Evolutionary conservation across 2,329 filamentous ascomycete species (phyloP).

Genomic region (Claviceps maximensis): DNA sequence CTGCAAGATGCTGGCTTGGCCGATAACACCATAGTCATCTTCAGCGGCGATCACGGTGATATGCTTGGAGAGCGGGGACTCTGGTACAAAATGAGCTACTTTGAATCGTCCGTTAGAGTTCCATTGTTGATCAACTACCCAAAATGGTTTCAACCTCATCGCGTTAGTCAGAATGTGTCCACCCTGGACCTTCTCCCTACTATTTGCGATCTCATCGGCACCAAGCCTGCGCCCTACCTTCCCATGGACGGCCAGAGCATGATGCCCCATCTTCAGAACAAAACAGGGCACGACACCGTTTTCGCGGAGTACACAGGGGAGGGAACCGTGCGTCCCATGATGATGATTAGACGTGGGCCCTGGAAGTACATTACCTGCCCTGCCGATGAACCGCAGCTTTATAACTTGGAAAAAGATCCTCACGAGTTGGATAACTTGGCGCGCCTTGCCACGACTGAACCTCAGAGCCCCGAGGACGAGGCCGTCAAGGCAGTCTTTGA

Average conservation of each 20-base stretch:
- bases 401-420: constrained; percentile 64
- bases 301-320: constrained; percentile 92
- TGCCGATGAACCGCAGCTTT: constrained; percentile 72
- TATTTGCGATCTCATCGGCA: constrained; percentile 69
- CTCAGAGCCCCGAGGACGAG: constrained; percentile 29
- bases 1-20: constrained; percentile 68
- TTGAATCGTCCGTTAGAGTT: constrained; percentile 79
- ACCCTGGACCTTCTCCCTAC: constrained; percentile 86
- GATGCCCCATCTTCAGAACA: constrained; percentile 58
- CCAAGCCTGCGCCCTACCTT: constrained; percentile 53
- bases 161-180: constrained; percentile 72
- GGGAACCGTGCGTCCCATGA: constrained; percentile 74
- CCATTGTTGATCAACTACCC: constrained; percentile 79
- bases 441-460: constrained; percentile 26
- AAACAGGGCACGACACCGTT: constrained; percentile 67
- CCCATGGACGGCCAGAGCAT: constrained; percentile 78
- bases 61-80: constrained; percentile 88
- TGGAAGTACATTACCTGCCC: constrained; percentile 91
- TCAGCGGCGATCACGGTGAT: constrained; percentile 87
- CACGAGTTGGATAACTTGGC: constrained; percentile 63
- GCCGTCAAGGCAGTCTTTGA: constrained; percentile 38
- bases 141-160: constrained; percentile 58
- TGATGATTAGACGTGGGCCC: constrained; percentile 82
- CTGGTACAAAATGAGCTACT: constrained; percentile 98
- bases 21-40: constrained; percentile 81